Conservation (phyloP, 805 yeast species). For the Crinitomyces ghanaensis region DNA sequence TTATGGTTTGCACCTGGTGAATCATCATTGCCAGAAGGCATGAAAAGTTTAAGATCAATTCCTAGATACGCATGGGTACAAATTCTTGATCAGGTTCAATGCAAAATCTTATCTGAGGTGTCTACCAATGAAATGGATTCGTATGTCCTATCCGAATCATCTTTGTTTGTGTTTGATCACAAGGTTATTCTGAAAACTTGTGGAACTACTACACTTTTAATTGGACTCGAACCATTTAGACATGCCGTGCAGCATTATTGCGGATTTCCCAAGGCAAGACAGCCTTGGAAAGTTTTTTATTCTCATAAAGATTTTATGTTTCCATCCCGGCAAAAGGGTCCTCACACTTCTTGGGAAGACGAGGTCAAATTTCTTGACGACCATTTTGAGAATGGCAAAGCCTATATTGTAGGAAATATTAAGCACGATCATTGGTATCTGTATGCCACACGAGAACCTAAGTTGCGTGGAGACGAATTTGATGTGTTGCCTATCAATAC, state of each 20-base stretch:
- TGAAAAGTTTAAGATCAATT: constrained; percentile 44
- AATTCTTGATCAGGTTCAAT: constrained; percentile 69
- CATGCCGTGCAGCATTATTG: constrained; percentile 33
- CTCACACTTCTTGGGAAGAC: constrained; percentile 76
- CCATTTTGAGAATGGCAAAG: constrained; percentile 48
- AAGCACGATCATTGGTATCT: constrained; percentile 86
- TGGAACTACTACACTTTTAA: constrained; percentile 87
- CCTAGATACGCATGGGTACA: constrained; percentile 58
- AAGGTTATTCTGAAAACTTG: constrained; percentile 85
- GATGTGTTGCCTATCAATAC: not conserved
- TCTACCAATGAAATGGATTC: constrained; percentile 62
- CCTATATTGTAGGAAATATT: constrained; percentile 70
- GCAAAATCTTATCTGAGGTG: constrained; percentile 77
- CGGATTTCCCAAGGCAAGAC: constrained; percentile 29
- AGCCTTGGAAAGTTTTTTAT: constrained; percentile 64
- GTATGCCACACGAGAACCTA: constrained; percentile 36
- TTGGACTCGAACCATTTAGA: constrained; percentile 58
- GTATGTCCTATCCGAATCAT: constrained; percentile 77
- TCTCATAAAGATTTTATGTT: constrained; percentile 89
- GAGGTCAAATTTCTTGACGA: constrained; percentile 63
- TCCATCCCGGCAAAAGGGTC: constrained; percentile 69
- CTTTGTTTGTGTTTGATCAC: constrained; percentile 80
- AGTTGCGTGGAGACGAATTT: not conserved
- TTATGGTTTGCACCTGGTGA: constrained; percentile 67
- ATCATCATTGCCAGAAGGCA: constrained; percentile 28